Percentiles rank a stretch among this genome's conserved stretches.
phyloP scores from a whole-genome alignment of 345 rosid species.

The Anacardium occidentale region DNA sequence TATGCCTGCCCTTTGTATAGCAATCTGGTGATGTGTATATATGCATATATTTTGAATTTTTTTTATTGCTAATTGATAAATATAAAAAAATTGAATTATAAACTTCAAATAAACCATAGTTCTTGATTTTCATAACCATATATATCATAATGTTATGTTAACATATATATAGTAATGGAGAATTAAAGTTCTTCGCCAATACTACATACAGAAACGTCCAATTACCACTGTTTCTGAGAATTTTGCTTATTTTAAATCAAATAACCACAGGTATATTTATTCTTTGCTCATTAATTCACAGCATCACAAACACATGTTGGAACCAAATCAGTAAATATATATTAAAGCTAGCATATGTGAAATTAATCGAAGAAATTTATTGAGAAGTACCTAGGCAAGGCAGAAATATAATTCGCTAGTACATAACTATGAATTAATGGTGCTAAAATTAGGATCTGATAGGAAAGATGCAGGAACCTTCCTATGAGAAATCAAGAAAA shows the following conservation, averaged over 20 bases:
- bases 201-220: too few relatives aligned
- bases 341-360: neutral
- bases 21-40: too few relatives aligned
- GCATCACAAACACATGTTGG: neutral
- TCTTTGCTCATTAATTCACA: neutral
- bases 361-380: neutral
- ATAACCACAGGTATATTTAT: too few relatives aligned
- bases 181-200: too few relatives aligned
- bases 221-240: too few relatives aligned
- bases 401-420: neutral
- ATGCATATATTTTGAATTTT: neutral
- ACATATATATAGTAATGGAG: too few relatives aligned
- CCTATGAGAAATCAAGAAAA: constrained; percentile 25
- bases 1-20: neutral
- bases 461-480: constrained; percentile 45
- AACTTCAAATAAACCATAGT: too few relatives aligned
- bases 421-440: neutral
- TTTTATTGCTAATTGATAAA: too few relatives aligned
- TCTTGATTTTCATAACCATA: too few relatives aligned
- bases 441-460: constrained; percentile 3
- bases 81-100: too few relatives aligned
- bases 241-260: too few relatives aligned
- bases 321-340: neutral
- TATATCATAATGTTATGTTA: too few relatives aligned
- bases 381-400: neutral